A percentile compares a stretch with the other conserved stretches of the same genome.
Conservation (phyloP, 73 alveolate genomes). For the Paramecium pentaurelia region DNA sequence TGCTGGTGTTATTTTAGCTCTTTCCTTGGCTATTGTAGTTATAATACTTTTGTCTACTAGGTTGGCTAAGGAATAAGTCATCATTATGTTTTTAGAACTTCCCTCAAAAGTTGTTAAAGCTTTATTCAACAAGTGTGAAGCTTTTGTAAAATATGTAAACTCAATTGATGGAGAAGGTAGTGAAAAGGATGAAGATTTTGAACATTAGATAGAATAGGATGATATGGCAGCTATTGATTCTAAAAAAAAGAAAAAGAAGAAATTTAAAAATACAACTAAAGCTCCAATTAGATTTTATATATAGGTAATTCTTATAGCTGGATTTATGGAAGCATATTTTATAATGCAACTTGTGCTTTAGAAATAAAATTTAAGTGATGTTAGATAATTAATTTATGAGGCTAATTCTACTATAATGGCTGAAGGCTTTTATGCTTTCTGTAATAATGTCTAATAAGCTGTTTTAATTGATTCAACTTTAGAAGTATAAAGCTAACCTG, state of each 20-base stretch:
- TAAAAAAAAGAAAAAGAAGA: constrained; percentile 24
- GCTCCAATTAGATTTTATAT: background rate
- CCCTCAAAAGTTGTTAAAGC: background rate
- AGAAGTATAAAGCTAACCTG: background rate
- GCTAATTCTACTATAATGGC: background rate
- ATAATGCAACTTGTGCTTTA: background rate
- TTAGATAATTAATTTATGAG: background rate
- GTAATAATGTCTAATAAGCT: constrained; percentile 23
- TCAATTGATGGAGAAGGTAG: constrained; percentile 35
- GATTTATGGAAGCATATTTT: constrained; percentile 36
- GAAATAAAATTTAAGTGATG: background rate
- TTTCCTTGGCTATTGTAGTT: constrained; percentile 10
- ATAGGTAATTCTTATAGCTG: background rate
- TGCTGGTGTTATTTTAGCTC: background rate
- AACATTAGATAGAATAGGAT: background rate
- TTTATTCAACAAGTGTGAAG: background rate
- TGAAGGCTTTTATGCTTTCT: constrained; percentile 28
- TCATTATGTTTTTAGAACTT: background rate
- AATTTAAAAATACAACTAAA: constrained; percentile 23
- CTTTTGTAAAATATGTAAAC: background rate
- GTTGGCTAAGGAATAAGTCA: constrained; percentile 10
- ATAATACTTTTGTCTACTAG: background rate
- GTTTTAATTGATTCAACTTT: background rate
- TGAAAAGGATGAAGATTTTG: constrained; percentile 36
- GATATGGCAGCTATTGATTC: background rate